Base-by-base conservation (phyloP, 2,329 filamentous ascomycete species). In the Ophiobolus disseminans region DNA sequence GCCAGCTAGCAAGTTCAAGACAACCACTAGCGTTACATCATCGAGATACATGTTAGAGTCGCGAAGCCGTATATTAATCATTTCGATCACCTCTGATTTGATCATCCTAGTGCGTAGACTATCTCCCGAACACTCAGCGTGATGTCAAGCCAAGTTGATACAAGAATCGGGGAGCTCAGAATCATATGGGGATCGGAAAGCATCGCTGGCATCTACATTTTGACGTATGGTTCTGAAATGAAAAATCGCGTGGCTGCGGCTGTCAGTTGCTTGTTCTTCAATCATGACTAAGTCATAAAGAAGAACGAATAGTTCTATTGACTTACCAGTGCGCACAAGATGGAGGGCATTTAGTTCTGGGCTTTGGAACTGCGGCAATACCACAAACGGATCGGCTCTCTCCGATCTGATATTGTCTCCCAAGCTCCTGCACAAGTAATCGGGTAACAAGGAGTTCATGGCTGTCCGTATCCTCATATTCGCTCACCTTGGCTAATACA, bases 141-240 rank as follows among this genome's bases (percentile, higher is more conserved):
- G 55, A 69, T 69, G 25, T 72, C 69, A 19, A 65, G 46, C 60
- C 60, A 72, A 2, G 60, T 60, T 0, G 65, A 65, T 10, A 58
- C 52, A 7, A 69, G 9, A n/a, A 63, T 39, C 1, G 53, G 58
- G 0, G 58, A 51, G 46, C 63, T 70, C 4, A 70, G 55, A 3
- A 69, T 31, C 14, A 66, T 50, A 20, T 69, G 54, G 1, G 58
- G 61, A 31, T 70, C 51, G 3, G 57, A 54, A 6, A 66, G 46
- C 55, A 70, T 58, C 2, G 42, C 38, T 2, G 64, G 68, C 5
- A 67, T 31, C 66, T 67, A 70, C 49, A 55, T 68, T 13, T 50
- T 39, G 11, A 63, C 36, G 2, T 58, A 66, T 5, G 53, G 44
- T 19, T 55, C 54, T 2, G 64, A 53, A 0, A 54, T 52, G 37